These are phyloP conservation scores for Akebia trifoliata DNA, from an alignment of 164 flowering plant species.

Conservation along the genomic window DNA sequence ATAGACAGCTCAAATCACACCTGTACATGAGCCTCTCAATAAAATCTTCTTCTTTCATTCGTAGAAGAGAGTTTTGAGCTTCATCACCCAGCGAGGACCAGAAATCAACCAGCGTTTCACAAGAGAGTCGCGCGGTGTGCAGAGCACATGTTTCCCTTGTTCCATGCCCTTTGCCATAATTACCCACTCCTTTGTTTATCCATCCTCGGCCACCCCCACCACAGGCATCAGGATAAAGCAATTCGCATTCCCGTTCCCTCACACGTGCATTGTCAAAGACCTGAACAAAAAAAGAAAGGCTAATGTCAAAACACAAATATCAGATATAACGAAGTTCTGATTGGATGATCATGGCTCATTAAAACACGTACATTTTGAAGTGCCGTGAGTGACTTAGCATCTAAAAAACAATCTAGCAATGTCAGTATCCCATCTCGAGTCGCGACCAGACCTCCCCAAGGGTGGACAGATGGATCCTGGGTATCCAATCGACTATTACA, in stretches of 20 bases:
- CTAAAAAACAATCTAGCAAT: constrained; percentile 71
- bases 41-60: constrained; percentile 99
- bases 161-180: constrained; percentile 92
- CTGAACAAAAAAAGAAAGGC: constrained; percentile 35
- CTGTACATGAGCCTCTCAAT: constrained; percentile 97
- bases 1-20: constrained; percentile 35
- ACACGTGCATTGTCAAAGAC: constrained; percentile 92
- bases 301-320: constrained; percentile 8
- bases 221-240: constrained; percentile 98
- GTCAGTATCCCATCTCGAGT: constrained; percentile 85
- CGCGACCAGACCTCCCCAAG: constrained; percentile 93
- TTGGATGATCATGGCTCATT: background rate
- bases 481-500: constrained; percentile 25
- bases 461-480: constrained; percentile 89
- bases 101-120: constrained; percentile 91
- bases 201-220: constrained; percentile 98
- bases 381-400: constrained; percentile 69
- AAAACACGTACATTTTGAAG: constrained; percentile 69
- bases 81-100: constrained; percentile 97
- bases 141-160: constrained; percentile 94
- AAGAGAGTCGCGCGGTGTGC: constrained; percentile 92
- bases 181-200: constrained; percentile 86
- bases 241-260: constrained; percentile 87
- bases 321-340: background rate
- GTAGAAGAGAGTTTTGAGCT: constrained; percentile 76